phyloP scores from a whole-genome alignment of 345 rosid genomes.

The Trapa bicornis region DNA sequence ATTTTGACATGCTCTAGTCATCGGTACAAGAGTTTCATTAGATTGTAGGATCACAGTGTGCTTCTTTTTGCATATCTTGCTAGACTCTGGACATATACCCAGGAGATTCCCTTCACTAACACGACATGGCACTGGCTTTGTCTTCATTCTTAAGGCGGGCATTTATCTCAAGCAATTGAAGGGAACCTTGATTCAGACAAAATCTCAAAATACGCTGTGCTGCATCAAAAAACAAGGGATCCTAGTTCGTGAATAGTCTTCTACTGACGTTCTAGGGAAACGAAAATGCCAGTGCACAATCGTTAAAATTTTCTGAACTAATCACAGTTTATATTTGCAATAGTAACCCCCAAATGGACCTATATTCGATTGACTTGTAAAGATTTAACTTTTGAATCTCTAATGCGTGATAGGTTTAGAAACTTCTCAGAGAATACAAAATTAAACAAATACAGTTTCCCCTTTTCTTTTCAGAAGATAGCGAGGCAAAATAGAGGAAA shows the following conservation, averaged over 20 bases:
- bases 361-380: neutral
- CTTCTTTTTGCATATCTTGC: slow-evolving; percentile 11
- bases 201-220: neutral
- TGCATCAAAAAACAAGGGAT: neutral
- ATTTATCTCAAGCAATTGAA: slow-evolving; percentile 4
- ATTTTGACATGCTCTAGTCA: neutral
- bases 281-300: too few relatives aligned
- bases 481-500: neutral
- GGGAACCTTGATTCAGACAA: neutral
- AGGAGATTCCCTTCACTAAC: slow-evolving; percentile 7
- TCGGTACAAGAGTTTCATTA: neutral
- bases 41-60: slow-evolving; percentile 3
- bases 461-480: neutral
- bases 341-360: neutral
- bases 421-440: neutral
- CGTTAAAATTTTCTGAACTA: too few relatives aligned
- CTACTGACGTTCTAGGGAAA: too few relatives aligned
- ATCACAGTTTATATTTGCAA: neutral
- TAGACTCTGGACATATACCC: slow-evolving; percentile 7
- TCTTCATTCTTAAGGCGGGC: slow-evolving; percentile 16
- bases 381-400: neutral
- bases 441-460: neutral
- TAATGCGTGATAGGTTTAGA: neutral
- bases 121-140: slow-evolving; percentile 5
- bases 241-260: too few relatives aligned